Evolutionary conservation across 495 filamentous ascomycete species (phyloP).

Genomic region (Aspergillus nanangensis): DNA sequence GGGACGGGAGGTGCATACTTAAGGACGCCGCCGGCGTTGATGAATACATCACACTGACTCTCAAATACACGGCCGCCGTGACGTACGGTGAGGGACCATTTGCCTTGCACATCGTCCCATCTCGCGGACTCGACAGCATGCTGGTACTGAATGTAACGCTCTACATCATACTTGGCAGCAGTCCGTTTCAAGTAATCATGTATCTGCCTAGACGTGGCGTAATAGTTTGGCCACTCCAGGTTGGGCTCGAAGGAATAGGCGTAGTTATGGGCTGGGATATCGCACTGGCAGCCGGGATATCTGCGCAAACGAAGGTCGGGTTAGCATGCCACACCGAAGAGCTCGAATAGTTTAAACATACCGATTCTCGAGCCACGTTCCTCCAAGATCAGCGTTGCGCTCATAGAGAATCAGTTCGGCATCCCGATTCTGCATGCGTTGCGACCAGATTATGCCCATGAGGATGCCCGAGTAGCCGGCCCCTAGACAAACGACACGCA

Average conservation of each 20-base stretch:
- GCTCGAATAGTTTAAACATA: too few species aligned
- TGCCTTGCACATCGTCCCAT: slow-evolving; percentile 27
- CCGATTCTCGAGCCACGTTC: too few species aligned
- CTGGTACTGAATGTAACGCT: slow-evolving; percentile 20
- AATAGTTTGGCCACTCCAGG: slow-evolving; percentile 50
- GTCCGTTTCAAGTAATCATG: slow-evolving; percentile 48
- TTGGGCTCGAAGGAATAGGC: slow-evolving; percentile 50
- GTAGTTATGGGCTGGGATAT: slow-evolving; percentile 51
- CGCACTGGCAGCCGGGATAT: slow-evolving; percentile 47
- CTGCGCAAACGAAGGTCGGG: too few species aligned
- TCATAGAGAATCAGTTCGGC: too few species aligned
- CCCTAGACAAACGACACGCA: too few species aligned
- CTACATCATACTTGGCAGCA: slow-evolving; percentile 31
- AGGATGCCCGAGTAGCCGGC: too few species aligned
- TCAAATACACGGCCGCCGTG: slow-evolving; percentile 20
- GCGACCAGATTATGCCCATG: too few species aligned
- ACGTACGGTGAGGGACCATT: slow-evolving; percentile 42
- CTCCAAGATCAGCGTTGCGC: too few species aligned
- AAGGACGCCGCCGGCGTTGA: slow-evolving; percentile 45
- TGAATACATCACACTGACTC: slow-evolving; percentile 35
- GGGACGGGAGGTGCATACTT: slow-evolving; percentile 19
- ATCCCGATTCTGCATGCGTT: too few species aligned
- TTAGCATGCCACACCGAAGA: too few species aligned
- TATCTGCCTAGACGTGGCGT: slow-evolving; percentile 50
- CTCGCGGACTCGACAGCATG: slow-evolving; percentile 20